Evolutionary conservation across 139 green algal genomes (phyloP).

Genomic region (Volvox reticuliferus): DNA sequence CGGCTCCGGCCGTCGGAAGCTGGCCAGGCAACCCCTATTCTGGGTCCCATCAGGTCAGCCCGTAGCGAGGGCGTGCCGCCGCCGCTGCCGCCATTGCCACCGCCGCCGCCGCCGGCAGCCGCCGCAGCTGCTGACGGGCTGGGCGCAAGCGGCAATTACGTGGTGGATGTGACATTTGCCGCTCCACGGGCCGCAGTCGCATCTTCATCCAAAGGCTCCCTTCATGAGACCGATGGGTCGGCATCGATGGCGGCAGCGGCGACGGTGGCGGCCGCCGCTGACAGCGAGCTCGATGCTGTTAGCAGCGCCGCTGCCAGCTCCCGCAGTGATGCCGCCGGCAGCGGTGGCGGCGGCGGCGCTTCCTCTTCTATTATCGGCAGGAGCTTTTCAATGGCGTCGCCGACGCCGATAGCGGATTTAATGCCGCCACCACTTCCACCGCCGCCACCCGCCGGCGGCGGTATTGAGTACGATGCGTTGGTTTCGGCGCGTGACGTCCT

Average conservation of each 20-base stretch:
- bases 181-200: not conserved
- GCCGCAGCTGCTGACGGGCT: not conserved
- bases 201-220: not conserved
- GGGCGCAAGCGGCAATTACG: not conserved
- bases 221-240: not conserved
- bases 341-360: not conserved
- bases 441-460: conserved; percentile 11
- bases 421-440: conserved; percentile 40
- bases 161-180: conserved; percentile 11
- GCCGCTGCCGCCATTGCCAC: not conserved
- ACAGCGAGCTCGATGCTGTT: not conserved
- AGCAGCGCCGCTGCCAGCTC: not conserved
- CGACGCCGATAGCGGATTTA: not conserved
- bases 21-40: not conserved
- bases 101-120: not conserved
- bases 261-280: not conserved
- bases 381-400: too few relatives aligned
- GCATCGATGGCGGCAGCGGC: not conserved
- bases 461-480: conserved; percentile 9
- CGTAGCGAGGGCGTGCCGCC: too few relatives aligned
- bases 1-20: not conserved
- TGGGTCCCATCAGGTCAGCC: not conserved
- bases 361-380: too few relatives aligned
- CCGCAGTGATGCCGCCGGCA: not conserved
- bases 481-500: conserved; percentile 37